Base-by-base conservation (phyloP, 148 eudicot species). In the Heliamphora exappendiculata region DNA sequence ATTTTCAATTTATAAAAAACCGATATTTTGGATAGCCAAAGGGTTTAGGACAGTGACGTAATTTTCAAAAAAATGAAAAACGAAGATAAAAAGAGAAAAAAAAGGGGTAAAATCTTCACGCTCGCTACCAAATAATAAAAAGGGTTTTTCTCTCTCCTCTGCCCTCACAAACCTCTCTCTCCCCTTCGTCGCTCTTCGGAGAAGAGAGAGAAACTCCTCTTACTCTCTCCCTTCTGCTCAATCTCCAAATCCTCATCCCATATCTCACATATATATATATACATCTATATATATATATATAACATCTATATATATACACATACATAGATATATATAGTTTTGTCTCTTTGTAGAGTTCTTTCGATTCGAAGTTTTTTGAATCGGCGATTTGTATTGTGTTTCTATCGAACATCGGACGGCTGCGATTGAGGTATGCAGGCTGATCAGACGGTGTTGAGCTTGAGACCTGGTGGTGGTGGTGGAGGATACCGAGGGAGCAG, bases 381-480 rank as follows among this genome's bases (percentile, higher is more conserved):
- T 62, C 67, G n/a, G 6, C 36, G 36, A 13, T 62, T 26, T 59
- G 36, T 50, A 33, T 83, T 41, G 65, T 26, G 66, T 31, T 59
- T 67, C 31, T 29, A 66, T n/a, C n/a, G n/a, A n/a, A 70, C n/a
- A n/a, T 77, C 70, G 79, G 67, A 70, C 83, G 78, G 75, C 78
- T 62, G 69, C 47, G 79, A 75, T 78, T 26, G 81, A 91, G 89
- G 83, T 88, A n/a, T 91, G 97, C 96, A 89, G 90, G 86, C 89
- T 82, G 98, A 94, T 84, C 92, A 88, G 82, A 91, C 98, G 63
- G 91, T 88, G 63, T 86, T 94, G 82, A 94, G 96, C 84, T 89
- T 94, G 90, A 88, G 98, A 91, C 98, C 98, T 65, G 95, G 92
- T 76, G 93, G 95, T 70, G 96, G n/a, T n/a, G n/a, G 84, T 72